These are phyloP conservation scores for Hymenotorrendiella dingleyae DNA, from an alignment of 2,329 filamentous ascomycete genomes.

Conservation along the genomic window DNA sequence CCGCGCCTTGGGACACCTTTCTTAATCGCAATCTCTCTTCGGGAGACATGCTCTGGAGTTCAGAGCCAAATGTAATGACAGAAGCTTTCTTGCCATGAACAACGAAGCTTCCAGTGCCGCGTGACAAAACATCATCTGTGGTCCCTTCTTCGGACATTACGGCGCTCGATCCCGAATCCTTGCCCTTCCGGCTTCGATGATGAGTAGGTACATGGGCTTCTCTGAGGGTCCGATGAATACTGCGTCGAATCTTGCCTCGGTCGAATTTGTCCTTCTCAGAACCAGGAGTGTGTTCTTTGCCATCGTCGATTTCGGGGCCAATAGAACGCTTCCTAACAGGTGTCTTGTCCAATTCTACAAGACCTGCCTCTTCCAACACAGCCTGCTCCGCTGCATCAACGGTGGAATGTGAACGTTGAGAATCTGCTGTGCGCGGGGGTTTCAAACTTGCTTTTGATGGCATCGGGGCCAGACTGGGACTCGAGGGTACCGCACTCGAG, in stretches of 20 bases:
- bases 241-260: constrained; percentile 61
- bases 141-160: constrained; percentile 40
- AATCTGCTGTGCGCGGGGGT: constrained; percentile 30
- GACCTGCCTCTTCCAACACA: constrained; percentile 60
- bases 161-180: constrained; percentile 59
- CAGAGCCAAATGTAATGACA: constrained; percentile 92
- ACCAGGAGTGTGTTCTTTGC: constrained; percentile 19
- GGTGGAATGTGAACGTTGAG: constrained; percentile 26
- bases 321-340: constrained; percentile 34
- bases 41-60: constrained; percentile 71
- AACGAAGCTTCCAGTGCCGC: constrained; percentile 84
- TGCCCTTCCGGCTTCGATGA: constrained; percentile 70
- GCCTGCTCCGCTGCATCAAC: constrained; percentile 61
- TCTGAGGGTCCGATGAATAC: constrained; percentile 81
- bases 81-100: constrained; percentile 98
- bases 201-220: constrained; percentile 64
- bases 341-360: constrained; percentile 45
- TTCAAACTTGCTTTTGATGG: constrained; percentile 33
- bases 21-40: constrained; percentile 67
- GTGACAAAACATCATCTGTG: constrained; percentile 63
- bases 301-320: constrained; percentile 33
- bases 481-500: constrained; percentile 35
- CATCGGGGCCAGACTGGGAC: constrained; percentile 19
- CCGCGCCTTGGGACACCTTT: constrained; percentile 40
- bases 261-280: constrained; percentile 28